Conservation (phyloP, 179 eudicot species). For the Beta corolliflora region DNA sequence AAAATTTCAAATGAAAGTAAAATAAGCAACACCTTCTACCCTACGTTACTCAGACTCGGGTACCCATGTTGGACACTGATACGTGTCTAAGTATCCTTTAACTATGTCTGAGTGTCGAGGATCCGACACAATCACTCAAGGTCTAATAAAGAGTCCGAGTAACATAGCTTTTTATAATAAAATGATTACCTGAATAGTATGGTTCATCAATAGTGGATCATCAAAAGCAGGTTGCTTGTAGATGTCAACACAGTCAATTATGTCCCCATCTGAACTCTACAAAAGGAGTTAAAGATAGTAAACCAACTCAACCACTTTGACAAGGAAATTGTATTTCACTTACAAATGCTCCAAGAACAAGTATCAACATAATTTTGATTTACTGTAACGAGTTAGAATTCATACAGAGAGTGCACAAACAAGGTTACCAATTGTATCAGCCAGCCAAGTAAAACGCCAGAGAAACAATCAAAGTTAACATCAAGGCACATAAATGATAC, state of each 20-base stretch:
- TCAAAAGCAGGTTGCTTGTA: constrained; percentile 68
- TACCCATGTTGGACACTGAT: no score
- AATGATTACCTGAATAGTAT: constrained; percentile 56
- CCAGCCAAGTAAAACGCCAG: neutral
- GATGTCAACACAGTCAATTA: constrained; percentile 62
- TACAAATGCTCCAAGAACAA: no score
- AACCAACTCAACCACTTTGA: neutral
- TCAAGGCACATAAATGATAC: neutral
- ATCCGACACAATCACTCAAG: no score
- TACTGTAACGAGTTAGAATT: no score
- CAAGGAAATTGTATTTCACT: no score
- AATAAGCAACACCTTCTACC: no score
- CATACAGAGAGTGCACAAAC: no score
- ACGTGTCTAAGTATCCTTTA: no score
- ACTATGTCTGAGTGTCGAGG: no score
- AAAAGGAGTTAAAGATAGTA: neutral
- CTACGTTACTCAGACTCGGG: no score
- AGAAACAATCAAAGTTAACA: neutral
- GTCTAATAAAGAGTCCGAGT: no score
- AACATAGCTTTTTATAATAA: neutral
- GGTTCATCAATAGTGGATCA: constrained; percentile 59
- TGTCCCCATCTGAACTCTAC: constrained; percentile 80
- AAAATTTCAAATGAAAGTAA: neutral
- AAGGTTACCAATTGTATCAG: neutral
- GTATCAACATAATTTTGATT: no score